Conservation (phyloP, 345 rosid genomes). For the Linum trigynum region DNA sequence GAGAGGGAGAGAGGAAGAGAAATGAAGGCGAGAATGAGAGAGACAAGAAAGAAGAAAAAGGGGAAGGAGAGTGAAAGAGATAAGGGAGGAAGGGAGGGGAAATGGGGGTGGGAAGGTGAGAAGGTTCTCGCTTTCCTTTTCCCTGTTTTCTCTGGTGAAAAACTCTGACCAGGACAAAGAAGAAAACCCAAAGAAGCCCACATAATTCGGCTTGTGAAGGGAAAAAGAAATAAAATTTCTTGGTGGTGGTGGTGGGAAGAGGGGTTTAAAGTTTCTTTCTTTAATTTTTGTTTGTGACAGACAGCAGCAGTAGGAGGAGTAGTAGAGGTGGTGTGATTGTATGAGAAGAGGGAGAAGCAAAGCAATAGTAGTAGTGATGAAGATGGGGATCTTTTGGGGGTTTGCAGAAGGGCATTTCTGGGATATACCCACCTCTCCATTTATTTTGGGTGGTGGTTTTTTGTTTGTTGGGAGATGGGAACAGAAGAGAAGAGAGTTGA, state of each 20-base stretch:
- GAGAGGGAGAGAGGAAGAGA: background rate
- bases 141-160: slow-evolving; percentile 40
- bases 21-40: slow-evolving; percentile 6
- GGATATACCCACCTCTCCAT: slow-evolving; percentile 8
- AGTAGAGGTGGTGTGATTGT: background rate
- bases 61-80: slow-evolving; percentile 5
- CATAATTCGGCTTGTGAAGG: slow-evolving; percentile 36
- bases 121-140: slow-evolving; percentile 42
- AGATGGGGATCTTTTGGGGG: slow-evolving; percentile 47
- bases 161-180: slow-evolving; percentile 77
- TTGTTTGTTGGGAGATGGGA: slow-evolving; percentile 12
- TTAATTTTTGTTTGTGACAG: background rate
- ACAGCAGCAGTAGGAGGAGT: background rate
- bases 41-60: slow-evolving; percentile 9
- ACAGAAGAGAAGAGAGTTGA: background rate
- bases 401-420: slow-evolving; percentile 73
- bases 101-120: slow-evolving; percentile 25
- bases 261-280: slow-evolving; percentile 17
- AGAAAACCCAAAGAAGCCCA: slow-evolving; percentile 72
- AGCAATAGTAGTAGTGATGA: slow-evolving; percentile 28
- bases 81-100: slow-evolving; percentile 6
- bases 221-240: slow-evolving; percentile 16
- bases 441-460: background rate
- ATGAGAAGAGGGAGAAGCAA: slow-evolving; percentile 24
- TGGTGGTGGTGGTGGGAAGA: too few species aligned